phyloP scores from a whole-genome alignment of 805 yeast species.

The Myxozyma neglecta region DNA sequence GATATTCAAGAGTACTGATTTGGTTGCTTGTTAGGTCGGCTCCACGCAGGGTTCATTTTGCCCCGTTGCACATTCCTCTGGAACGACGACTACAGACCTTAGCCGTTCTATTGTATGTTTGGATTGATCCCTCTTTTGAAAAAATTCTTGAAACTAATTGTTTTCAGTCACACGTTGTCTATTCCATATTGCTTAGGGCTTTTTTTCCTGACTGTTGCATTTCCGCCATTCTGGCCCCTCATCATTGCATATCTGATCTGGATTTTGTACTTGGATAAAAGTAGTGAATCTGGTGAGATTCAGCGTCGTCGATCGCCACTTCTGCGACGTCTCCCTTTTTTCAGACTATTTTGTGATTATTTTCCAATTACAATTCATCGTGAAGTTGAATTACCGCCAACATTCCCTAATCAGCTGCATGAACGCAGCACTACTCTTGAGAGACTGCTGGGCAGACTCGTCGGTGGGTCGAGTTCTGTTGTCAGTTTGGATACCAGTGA shows the following conservation, averaged over 20 bases:
- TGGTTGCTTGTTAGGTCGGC: background rate
- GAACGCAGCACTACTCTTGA: conserved; percentile 24
- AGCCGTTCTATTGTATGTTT: conserved; percentile 58
- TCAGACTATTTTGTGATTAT: conserved; percentile 73
- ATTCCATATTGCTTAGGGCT: conserved; percentile 30
- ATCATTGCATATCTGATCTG: conserved; percentile 62
- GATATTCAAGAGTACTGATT: background rate
- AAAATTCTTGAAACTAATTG: background rate
- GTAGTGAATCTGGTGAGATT: conserved; percentile 75
- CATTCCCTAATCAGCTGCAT: conserved; percentile 45
- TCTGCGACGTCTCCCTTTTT: conserved; percentile 58
- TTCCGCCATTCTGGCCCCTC: conserved; percentile 66
- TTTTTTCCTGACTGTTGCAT: conserved; percentile 58
- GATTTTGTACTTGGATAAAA: conserved; percentile 53
- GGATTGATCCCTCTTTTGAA: background rate
- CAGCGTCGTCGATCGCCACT: conserved; percentile 55
- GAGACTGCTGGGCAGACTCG: conserved; percentile 16
- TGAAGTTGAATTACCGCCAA: conserved; percentile 69
- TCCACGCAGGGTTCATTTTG: conserved; percentile 37
- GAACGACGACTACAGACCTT: conserved; percentile 62
- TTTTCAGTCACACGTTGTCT: conserved; percentile 22
- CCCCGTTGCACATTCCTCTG: conserved; percentile 59
- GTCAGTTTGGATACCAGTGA: background rate
- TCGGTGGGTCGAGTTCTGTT: conserved; percentile 16
- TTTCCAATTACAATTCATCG: conserved; percentile 77